Evolutionary conservation across 2,329 filamentous ascomycete species (phyloP).

Genomic region (Pestalotiopsis sp.): DNA sequence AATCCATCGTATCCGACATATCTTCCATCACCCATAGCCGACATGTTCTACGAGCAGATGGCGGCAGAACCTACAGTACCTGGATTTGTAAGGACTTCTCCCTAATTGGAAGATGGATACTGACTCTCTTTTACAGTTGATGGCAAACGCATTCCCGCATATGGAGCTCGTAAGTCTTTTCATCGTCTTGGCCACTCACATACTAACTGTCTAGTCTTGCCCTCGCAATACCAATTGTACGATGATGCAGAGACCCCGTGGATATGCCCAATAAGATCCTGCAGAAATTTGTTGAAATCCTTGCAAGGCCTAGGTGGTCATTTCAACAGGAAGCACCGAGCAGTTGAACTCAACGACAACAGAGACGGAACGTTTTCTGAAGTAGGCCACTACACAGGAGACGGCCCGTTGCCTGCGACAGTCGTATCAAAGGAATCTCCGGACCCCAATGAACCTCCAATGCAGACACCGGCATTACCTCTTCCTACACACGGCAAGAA

Average conservation of each 20-base stretch:
- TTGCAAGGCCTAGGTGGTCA: constrained; percentile 23
- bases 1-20: neutral
- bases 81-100: constrained; percentile 9
- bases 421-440: constrained; percentile 29
- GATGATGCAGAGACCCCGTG: constrained; percentile 26
- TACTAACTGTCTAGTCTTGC: constrained; percentile 28
- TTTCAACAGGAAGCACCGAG: constrained; percentile 25
- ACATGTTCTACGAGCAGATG: neutral
- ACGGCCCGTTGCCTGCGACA: constrained; percentile 2
- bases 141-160: constrained; percentile 3
- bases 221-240: constrained; percentile 33
- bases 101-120: neutral
- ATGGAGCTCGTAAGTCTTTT: constrained; percentile 25
- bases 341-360: constrained; percentile 41
- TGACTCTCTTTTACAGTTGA: neutral
- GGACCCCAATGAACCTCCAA: constrained; percentile 21
- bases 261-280: constrained; percentile 42
- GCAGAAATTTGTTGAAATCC: constrained; percentile 30
- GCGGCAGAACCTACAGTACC: constrained; percentile 1
- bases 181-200: neutral
- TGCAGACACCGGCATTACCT: constrained; percentile 19
- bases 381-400: constrained; percentile 18
- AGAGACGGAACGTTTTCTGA: constrained; percentile 41
- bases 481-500: neutral
- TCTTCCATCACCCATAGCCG: neutral